Conservation (phyloP, 2,329 filamentous ascomycete species). For the Paraconiothyrium sp. region DNA sequence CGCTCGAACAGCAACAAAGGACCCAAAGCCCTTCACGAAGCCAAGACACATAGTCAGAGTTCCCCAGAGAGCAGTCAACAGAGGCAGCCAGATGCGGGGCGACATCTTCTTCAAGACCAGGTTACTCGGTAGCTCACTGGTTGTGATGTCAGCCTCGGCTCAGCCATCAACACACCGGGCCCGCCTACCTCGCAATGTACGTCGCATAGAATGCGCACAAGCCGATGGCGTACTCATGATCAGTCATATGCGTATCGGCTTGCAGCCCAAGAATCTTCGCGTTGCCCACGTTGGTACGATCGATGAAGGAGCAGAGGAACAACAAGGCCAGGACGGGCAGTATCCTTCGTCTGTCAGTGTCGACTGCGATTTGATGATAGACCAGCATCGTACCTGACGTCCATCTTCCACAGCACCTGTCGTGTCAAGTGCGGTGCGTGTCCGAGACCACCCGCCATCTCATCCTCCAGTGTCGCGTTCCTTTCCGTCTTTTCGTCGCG, state of each 20-base stretch:
- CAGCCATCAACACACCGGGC: neutral
- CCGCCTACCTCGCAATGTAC: conserved; percentile 65
- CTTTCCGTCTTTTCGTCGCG: conserved; percentile 38
- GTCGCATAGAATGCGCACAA: conserved; percentile 72
- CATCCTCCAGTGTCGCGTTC: conserved; percentile 26
- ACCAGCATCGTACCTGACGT: conserved; percentile 54
- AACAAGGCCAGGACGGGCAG: conserved; percentile 70
- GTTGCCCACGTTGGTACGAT: conserved; percentile 78
- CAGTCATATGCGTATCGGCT: conserved; percentile 62
- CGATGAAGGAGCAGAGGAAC: conserved; percentile 72
- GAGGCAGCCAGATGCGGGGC: conserved; percentile 68
- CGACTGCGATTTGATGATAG: conserved; percentile 6
- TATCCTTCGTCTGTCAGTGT: conserved; percentile 55
- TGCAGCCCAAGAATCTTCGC: conserved; percentile 72
- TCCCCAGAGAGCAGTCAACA: conserved; percentile 67
- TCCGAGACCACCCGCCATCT: conserved; percentile 23
- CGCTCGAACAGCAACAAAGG: conserved; percentile 70
- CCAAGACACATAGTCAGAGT: conserved; percentile 66
- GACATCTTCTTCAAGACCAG: conserved; percentile 70
- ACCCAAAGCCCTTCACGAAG: conserved; percentile 62
- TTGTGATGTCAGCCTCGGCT: neutral
- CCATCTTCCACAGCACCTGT: conserved; percentile 63
- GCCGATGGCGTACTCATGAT: conserved; percentile 71
- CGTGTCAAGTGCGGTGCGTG: conserved; percentile 25
- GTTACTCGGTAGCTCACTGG: conserved; percentile 71